Base-by-base conservation (phyloP, 176 grass and related monocot genomes). In the Dendrocalamus sinicus region DNA sequence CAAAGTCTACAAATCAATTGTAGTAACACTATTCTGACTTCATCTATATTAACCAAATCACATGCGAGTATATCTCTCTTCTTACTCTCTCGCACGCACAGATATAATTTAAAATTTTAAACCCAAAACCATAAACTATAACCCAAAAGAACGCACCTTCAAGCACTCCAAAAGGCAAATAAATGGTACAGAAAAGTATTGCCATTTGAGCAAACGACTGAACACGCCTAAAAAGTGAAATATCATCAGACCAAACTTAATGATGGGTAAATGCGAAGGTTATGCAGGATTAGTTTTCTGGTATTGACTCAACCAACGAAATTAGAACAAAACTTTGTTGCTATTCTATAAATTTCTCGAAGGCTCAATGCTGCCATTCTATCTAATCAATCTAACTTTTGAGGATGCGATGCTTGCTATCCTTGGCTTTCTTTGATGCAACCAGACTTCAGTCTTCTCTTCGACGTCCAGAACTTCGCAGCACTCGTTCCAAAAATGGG, bases 321-420 rank as follows among this genome's bases (percentile, higher is more conserved):
- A 81, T n/a, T 54, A 1, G 70, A 24, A 30, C 62, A 88, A 81
- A 88, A 91, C 4, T 54, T 77, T 65, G 23, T 48, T 40, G 39
- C 66, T 78, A 83, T 83, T 81, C 85, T 70, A 76, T 35, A 51
- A 32, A n/a, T 67, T 46, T 76, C 81, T 50, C 61, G 16, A 75
- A 32, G 39, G 19, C 24, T 80, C 2, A 2, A 61, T 55, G 70
- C 62, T 14, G 32, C n/a, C 22, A 70, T 67, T 37, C 51, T 75
- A 60, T 73, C 75, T 75, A 35, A 62, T 60, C 9, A 9, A 76
- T 71, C 72, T 12, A 83, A 82, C 74, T 55, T 44, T 44, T 64
- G n/a, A 52, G 65, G 58, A 82, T 70, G 24, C 19, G 3, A 51
- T 62, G 26, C n/a, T 68, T 41, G 62, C 52, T 59, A 22, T 4